Evolutionary conservation across 805 yeast genomes (phyloP), one percentile per base, ranked within the genome.

Genomic region (Metschnikowia anglica): DNA sequence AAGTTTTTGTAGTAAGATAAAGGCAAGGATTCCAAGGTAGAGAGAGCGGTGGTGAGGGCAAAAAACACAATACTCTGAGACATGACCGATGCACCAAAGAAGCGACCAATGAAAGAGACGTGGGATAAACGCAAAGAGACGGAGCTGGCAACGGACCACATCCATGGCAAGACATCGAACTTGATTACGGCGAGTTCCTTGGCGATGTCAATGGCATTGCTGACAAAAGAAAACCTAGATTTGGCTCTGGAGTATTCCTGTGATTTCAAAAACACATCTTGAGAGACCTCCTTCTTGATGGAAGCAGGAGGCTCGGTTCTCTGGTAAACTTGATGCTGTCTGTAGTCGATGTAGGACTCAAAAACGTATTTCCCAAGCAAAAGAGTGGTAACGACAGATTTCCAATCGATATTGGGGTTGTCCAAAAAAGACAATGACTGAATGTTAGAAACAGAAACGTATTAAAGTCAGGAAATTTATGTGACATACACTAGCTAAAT

Each of bases 231-330:
- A 60, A 88, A 88, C 52, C 71, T 70, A 41, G 88, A 77, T 62
- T 90, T 90, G 12, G 96, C 86, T 21, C 83, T 68, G 2, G 91
- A 80, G 61, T 91, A 93, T 21, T 74, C 77, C 56, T 86, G 88
- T 1, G 95, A 79, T 60, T 88, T 85, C 43, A 72, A 71, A 53
- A 86, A 86, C 5, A 91, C 86, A 40, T 84, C 85, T 30, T 77
- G 73, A 39, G 84, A 81, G 41, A 90, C 79, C 47, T 83, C 83
- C 28, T 75, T 78, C 48, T 78, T 75, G 47, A 89, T 68, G n/a
- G 82, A 75, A 10, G 66, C 67, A n/a, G 96, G 96, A 17, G 88
- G 79, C 28, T 73, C 43, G 5, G 54, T 71, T 45, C 73, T 66
- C 39, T 74, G 65, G 51, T 85, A 72, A 7, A 82, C 83, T 52